Conservation (phyloP, 164 flowering plant species). For the Saururus chinensis region DNA sequence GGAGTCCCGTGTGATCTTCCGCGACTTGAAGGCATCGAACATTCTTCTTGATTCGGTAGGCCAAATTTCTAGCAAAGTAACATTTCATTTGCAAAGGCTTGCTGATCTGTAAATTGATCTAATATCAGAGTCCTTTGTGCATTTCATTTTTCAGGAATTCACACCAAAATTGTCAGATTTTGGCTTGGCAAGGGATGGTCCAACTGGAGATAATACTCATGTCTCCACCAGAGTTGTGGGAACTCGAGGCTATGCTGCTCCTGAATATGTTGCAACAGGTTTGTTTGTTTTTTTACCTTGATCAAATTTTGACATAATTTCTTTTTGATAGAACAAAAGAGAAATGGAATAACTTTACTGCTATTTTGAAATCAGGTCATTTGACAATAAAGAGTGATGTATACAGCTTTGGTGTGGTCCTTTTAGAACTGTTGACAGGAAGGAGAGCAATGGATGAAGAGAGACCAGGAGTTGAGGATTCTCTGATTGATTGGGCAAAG, state of each 20-base stretch:
- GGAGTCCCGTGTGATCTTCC: slow-evolving; percentile 55
- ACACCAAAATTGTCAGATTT: slow-evolving; percentile 81
- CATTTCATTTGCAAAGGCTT: no score
- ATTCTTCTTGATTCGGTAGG: slow-evolving; percentile 73
- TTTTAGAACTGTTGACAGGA: slow-evolving; percentile 68
- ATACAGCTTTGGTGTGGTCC: slow-evolving; percentile 81
- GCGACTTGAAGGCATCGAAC: slow-evolving; percentile 75
- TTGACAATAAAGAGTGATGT: slow-evolving; percentile 79
- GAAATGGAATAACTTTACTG: not conserved
- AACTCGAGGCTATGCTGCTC: slow-evolving; percentile 92
- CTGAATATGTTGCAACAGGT: slow-evolving; percentile 90
- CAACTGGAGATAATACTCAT: slow-evolving; percentile 82
- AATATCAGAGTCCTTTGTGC: no score
- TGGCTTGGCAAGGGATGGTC: slow-evolving; percentile 92
- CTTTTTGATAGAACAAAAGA: not conserved
- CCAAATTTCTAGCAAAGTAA: not conserved
- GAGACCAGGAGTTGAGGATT: slow-evolving; percentile 31
- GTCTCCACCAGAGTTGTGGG: slow-evolving; percentile 81
- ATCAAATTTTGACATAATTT: not conserved
- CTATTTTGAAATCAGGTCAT: slow-evolving; percentile 41
- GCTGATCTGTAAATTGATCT: not conserved
- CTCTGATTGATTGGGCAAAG: slow-evolving; percentile 75
- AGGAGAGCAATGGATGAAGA: slow-evolving; percentile 49
- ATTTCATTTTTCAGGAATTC: slow-evolving; percentile 39
- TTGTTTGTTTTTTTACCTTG: slow-evolving; percentile 2